Conservation (phyloP, 352 stramenopile genomes). For the Phytophthora multivora region DNA sequence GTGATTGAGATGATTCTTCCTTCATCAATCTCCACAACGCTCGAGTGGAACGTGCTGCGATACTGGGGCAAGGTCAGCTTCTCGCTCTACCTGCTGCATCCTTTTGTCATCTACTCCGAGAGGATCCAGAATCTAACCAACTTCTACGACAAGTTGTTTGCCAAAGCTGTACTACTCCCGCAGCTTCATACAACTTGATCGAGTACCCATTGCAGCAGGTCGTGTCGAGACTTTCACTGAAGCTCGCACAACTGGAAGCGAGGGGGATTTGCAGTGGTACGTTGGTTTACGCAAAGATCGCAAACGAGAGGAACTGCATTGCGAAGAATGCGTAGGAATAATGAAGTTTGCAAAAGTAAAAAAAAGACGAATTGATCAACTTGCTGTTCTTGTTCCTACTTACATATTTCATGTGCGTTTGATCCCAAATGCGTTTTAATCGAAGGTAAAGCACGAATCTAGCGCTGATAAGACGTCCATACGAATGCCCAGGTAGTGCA, state of each 20-base stretch:
- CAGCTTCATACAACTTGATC: constrained; percentile 37
- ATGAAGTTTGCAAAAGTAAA: too few relatives aligned
- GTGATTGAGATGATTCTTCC: constrained; percentile 42
- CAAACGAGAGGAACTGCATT: too few relatives aligned
- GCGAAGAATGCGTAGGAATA: too few relatives aligned
- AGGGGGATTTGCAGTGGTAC: too few relatives aligned
- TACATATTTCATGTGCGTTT: too few relatives aligned
- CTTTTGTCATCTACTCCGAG: constrained; percentile 31
- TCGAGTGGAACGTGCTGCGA: constrained; percentile 43
- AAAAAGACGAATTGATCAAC: too few relatives aligned
- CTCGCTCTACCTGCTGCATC: constrained; percentile 49
- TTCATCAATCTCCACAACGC: constrained; percentile 25
- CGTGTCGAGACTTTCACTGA: too few relatives aligned
- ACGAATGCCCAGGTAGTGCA: constrained; percentile 44
- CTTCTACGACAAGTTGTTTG: constrained; percentile 42
- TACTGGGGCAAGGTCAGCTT: constrained; percentile 53
- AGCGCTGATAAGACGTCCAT: constrained; percentile 41
- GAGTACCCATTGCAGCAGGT: constrained; percentile 46
- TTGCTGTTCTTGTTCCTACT: too few relatives aligned
- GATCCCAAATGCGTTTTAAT: not conserved
- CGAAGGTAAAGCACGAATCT: constrained; percentile 25
- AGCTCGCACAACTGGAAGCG: too few relatives aligned
- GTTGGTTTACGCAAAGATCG: too few relatives aligned
- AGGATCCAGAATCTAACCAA: constrained; percentile 23
- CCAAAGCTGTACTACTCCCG: constrained; percentile 29